Base-by-base conservation (phyloP, 768 basidiomycete genomes). In the Phallus indusiatus region DNA sequence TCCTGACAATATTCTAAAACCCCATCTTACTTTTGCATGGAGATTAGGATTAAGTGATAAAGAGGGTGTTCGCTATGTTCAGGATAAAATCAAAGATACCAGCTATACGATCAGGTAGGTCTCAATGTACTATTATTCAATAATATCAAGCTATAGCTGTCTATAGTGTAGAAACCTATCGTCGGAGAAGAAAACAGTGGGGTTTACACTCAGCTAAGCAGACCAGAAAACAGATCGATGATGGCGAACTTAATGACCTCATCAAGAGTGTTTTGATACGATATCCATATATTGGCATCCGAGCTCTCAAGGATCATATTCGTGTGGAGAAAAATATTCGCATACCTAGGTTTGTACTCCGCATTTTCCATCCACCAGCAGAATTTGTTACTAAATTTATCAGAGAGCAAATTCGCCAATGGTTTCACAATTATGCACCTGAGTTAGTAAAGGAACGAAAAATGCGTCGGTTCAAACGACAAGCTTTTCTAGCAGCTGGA, bases 401-500 rank as follows among this genome's bases (percentile, higher is more conserved):
- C 21, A 16, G 47, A 6, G 64, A 49, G 55, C 61, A 46, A 64
- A 64, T 57, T 36, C 65, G 64, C 18, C 46, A 48, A 46, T 66
- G 9, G 55, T 59, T 33, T 55, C 61, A 14, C 61, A 57, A n/a
- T 61, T 62, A 60, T 7, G 34, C 65, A 22, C 66, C 65, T 50
- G 66, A 66, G n/a, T 52, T 61, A 42, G 65, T 64, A 17, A 56
- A 63, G 46, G 56, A 65, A 16, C 66, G 65, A 20, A 60, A 47
- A n/a, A 60, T 16, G 18, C 59, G 62, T 0, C 69, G 58, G 1
- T 47, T 78, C 21, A 65, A 65, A 16, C 64, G 72, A 0, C 62
- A 64, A 4, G 60, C 59, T 0, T 78, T 73, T 53, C 75, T 66
- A 63, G 67, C 73, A 2, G 76, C 77, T 6, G 78, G 78, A 0